Evolutionary conservation across 2,329 filamentous ascomycete genomes (phyloP).

Genomic region (Sporothrix variecibatus): DNA sequence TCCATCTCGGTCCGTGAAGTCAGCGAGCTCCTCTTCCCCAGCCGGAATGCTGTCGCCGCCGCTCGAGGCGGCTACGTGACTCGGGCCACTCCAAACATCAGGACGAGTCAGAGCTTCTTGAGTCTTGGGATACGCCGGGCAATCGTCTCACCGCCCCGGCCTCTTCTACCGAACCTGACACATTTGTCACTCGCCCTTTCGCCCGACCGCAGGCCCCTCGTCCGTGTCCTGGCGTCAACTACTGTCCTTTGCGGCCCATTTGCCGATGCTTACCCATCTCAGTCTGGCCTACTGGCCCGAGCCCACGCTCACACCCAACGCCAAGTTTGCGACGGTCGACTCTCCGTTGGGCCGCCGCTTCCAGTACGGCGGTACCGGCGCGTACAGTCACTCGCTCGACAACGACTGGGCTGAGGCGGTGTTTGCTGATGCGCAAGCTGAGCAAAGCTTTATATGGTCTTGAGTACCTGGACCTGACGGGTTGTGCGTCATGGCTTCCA

Average conservation of each 20-base stretch:
- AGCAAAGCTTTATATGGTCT: conserved; percentile 58
- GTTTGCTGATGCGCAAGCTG: conserved; percentile 54
- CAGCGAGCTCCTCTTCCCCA: conserved; percentile 50
- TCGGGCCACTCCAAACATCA: background rate
- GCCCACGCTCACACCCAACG: conserved; percentile 58
- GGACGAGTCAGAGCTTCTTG: conserved; percentile 41
- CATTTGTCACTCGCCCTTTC: conserved; percentile 60
- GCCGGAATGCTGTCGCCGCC: background rate
- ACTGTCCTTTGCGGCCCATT: conserved; percentile 53
- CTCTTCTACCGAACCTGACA: conserved; percentile 58
- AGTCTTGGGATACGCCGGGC: conserved; percentile 53
- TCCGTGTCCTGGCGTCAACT: conserved; percentile 60
- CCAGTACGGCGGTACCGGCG: conserved; percentile 57
- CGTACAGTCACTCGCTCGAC: conserved; percentile 60
- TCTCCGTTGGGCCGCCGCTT: conserved; percentile 48
- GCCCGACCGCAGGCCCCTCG: background rate
- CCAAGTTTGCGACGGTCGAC: conserved; percentile 50
- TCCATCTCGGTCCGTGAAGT: conserved; percentile 57
- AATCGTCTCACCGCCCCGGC: conserved; percentile 38
- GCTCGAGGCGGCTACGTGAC: background rate
- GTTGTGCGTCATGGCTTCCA: conserved; percentile 57
- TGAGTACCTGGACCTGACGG: conserved; percentile 63
- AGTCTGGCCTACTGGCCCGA: conserved; percentile 64
- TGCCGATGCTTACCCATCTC: conserved; percentile 60
- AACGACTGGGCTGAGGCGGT: conserved; percentile 62